phyloP scores from a whole-genome alignment of 805 yeast species.

The Metschnikowia baotianmanensis region DNA sequence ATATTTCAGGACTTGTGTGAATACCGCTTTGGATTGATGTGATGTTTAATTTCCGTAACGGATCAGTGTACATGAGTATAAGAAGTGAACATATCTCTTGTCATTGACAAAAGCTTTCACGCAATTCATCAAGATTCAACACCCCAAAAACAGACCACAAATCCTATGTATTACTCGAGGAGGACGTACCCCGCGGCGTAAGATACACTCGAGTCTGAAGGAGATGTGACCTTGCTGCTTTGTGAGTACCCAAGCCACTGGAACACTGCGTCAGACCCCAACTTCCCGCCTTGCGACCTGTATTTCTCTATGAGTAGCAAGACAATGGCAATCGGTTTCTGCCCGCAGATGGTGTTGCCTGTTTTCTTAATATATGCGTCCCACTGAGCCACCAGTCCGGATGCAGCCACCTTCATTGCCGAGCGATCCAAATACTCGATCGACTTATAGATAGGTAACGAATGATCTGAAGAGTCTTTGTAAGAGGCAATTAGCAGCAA shows the following conservation, averaged over 20 bases:
- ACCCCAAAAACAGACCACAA: background rate
- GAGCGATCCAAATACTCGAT: slow-evolving; percentile 69
- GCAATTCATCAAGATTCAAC: background rate
- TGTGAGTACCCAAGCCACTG: slow-evolving; percentile 81
- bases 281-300: slow-evolving; percentile 15
- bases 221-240: slow-evolving; percentile 51
- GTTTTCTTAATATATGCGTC: slow-evolving; percentile 62
- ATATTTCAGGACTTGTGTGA: too few relatives aligned
- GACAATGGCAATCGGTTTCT: slow-evolving; percentile 71
- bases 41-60: too few relatives aligned
- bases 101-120: too few relatives aligned
- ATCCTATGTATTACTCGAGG: slow-evolving; percentile 1
- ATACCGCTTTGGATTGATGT: too few relatives aligned
- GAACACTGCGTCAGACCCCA: slow-evolving; percentile 34
- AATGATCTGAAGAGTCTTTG: slow-evolving; percentile 9
- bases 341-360: slow-evolving; percentile 92
- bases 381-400: slow-evolving; percentile 62
- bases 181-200: slow-evolving; percentile 75
- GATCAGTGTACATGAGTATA: background rate
- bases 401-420: slow-evolving; percentile 63
- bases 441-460: slow-evolving; percentile 59
- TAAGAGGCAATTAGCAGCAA: slow-evolving; percentile 6
- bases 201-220: slow-evolving; percentile 78
- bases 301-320: slow-evolving; percentile 49
- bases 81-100: too few relatives aligned